Evolutionary conservation across 2,329 filamentous ascomycete species (phyloP), one percentile per base, ranked within the genome.

Genomic region (Alternaria sp.): DNA sequence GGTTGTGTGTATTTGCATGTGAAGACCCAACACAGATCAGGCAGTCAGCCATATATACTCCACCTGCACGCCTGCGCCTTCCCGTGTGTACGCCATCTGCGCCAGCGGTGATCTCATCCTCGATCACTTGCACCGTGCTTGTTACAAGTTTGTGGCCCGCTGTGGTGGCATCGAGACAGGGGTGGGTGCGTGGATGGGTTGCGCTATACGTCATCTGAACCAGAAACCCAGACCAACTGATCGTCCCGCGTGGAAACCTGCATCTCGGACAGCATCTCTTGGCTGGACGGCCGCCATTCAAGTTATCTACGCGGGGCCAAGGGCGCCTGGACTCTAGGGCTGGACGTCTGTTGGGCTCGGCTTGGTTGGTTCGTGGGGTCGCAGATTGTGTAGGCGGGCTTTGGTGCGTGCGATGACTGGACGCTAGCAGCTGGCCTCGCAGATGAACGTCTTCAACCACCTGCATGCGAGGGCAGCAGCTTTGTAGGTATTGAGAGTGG

Each of bases 91-190:
- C 59, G 59, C 51, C 65, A 67, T 68, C 30, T 57, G 55, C 50
- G 43, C 32, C 49, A 49, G 56, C 59, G 45, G 65, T 71, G 69
- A 71, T 71, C 67, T 71, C 69, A 71, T 69, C 36, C 19, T 19
- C 54, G 19, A 59, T 63, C 57, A 57, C 50, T 40, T 25, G 32
- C 54, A 30, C 54, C 15, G 30, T 32, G 50, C 50, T 43, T 47
- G 43, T 59, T 60, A 57, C 65, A 64, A 61, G 59, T 61, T 64
- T 69, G 60, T 65, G 60, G 65, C 62, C 61, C 61, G 57, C 52
- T 47, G 30, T 26, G 44, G 43, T 59, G 50, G 49, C 47, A 54
- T 36, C 36, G 60, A 50, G 65, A 54, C 60, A 68, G 67, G 65
- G 64, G 61, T 68, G 23, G 8, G 32, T 50, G 46, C 45, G 45